phyloP scores from a whole-genome alignment of 148 eudicot genomes.

The Dysphania ambrosioides region DNA sequence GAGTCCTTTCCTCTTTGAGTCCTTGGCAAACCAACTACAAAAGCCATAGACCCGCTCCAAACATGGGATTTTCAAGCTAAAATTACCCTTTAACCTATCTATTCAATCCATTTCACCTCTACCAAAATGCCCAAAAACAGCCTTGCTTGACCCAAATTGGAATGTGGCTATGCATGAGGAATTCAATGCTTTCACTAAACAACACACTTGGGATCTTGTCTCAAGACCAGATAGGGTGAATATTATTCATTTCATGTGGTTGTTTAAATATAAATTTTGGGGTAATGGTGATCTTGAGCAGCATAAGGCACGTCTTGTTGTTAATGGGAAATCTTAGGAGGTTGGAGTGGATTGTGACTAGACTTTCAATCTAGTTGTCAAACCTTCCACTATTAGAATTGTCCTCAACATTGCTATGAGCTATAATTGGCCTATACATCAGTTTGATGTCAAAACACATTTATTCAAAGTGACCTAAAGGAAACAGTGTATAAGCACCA shows the following conservation, averaged over 20 bases:
- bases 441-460: slow-evolving; percentile 11
- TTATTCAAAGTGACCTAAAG: too few relatives aligned
- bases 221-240: background rate
- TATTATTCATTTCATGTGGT: slow-evolving; percentile 2
- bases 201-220: background rate
- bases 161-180: slow-evolving; percentile 2
- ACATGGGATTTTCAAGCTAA: background rate
- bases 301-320: background rate
- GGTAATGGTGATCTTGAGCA: background rate
- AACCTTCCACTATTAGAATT: too few relatives aligned
- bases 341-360: background rate
- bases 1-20: too few relatives aligned
- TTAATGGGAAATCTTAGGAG: background rate
- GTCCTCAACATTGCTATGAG: too few relatives aligned
- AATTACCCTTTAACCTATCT: background rate
- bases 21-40: too few relatives aligned
- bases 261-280: background rate
- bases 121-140: background rate
- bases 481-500: too few relatives aligned
- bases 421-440: background rate
- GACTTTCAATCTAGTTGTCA: too few relatives aligned
- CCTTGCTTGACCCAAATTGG: slow-evolving; percentile 9
- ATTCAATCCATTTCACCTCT: background rate
- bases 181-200: background rate
- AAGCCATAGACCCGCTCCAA: background rate